Evolutionary conservation across 352 stramenopile species (phyloP), one percentile per base, ranked within the genome.

Genomic region (Phytophthora foliorum): DNA sequence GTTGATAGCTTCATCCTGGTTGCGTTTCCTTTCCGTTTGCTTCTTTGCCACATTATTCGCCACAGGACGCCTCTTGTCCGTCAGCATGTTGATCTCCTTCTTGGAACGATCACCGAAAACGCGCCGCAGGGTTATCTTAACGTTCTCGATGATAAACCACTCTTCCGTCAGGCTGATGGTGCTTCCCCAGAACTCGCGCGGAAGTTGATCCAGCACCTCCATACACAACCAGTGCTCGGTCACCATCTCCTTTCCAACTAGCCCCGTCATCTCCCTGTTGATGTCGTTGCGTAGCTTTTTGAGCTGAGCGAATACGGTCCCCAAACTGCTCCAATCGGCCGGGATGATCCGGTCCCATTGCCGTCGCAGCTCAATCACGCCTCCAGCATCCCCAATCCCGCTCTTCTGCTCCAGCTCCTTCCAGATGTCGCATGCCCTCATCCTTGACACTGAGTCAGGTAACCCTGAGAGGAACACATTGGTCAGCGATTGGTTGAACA

Each of bases 251-350:
- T 42, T n/a, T 3, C 46, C 53, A 9, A 69, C 9, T 16, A 63
- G n/a, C 4, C 16, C 22, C 24, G 7, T 46, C 39, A 24, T 46
- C n/a, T 46, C 25, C n/a, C 39, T 21, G 61, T 69, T 69, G 16
- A 69, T 63, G n/a, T 63, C 24, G 44, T 57, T 69, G 1, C 52
- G 8, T 3, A 63, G 31, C 22, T 69, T 69, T 44, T 67, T 60
- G 3, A 67, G 42, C 24, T 61, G 49, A 4, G 38, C 10, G n/a
- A 67, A 67, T 11, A 72, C 17, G 7, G 19, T n/a, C 8, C 63
- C 38, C 7, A 60, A 11, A n/a, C 51, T 34, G 22, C 19, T 21
- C 52, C 48, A 66, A 31, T 67, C 67, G 2, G 48, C 27, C 6
- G 27, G 10, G 3, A n/a, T 56, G 0, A 66, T 13, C 2, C 41